Base-by-base conservation (phyloP, 176 grass and related monocot species). In the Oryza punctata region DNA sequence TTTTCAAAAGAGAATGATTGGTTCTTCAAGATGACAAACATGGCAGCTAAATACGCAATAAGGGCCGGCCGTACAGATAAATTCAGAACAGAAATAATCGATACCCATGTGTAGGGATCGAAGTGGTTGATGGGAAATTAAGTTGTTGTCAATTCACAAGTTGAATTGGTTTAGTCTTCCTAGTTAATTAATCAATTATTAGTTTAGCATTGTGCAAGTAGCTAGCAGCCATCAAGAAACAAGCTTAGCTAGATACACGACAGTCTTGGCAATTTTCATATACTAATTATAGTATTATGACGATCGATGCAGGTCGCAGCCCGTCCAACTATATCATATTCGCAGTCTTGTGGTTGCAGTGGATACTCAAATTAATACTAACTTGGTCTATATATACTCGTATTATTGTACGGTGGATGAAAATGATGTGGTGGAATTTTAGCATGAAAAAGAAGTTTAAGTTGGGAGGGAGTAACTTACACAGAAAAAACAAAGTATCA, bases 71-170 rank as follows among this genome's bases (percentile, higher is more conserved):
- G 37, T 43, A 24, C 68, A 41, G 67, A 70, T 70, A 35, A 35
- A 11, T 41, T 71, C 35, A 7, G 12, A 19, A 41, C 38, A 44
- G 21, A 23, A 25, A 35, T 41, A 41, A 41, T 29, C 28, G 28
- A 29, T 23, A 71, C n/a, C 19, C 69, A 71, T 44, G 38, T 71
- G 69, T 24, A 41, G n/a, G 69, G 38, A 24, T 40, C 11, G 54
- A 71, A 41, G 69, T 71, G 69, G 69, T 41, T 25, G 40, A 41
- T 41, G 40, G 40, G 40, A 1, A 24, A 29, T 2, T 29, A 29
- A 72, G 12, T 72, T 59, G 21, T 68, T 59, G 30, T 21, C 16
- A 30, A 69, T 85, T 13, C n/a, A 85, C 73, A 59, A 70, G 82
- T 69, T 85, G 24, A 77, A 23, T 78, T 12, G 33, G 24, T 78